phyloP scores from a whole-genome alignment of 2,329 filamentous ascomycete genomes.

The Fusarium odoratissimum region DNA sequence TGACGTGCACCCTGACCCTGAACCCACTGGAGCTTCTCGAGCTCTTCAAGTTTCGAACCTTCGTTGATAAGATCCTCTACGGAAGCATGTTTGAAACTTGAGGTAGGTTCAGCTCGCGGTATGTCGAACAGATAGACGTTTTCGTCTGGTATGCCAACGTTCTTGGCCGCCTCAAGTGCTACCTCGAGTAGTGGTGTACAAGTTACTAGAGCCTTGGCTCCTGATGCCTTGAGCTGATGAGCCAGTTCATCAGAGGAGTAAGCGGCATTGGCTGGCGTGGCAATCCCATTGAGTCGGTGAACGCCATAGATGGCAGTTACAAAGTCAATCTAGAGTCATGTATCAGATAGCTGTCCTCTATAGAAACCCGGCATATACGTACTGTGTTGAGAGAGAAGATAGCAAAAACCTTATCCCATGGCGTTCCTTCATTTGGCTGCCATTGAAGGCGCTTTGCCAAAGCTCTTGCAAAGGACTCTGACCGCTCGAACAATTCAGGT shows the following conservation, averaged over 20 bases:
- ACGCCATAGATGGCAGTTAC: conserved; percentile 79
- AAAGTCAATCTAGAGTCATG: conserved; percentile 71
- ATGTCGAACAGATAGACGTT: conserved; percentile 77
- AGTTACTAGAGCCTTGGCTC: conserved; percentile 77
- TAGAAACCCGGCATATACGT: conserved; percentile 14
- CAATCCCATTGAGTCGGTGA: conserved; percentile 77
- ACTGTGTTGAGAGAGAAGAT: conserved; percentile 84
- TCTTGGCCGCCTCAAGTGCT: conserved; percentile 71
- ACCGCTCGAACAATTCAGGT: conserved; percentile 71
- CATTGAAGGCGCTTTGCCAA: conserved; percentile 73
- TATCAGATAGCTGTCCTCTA: accelerated
- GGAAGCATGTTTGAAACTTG: conserved; percentile 63
- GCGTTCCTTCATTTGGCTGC: conserved; percentile 73
- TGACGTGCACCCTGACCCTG: conserved; percentile 74
- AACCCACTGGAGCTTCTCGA: conserved; percentile 65
- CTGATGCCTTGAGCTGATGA: conserved; percentile 76
- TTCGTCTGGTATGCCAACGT: conserved; percentile 69
- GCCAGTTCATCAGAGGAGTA: conserved; percentile 77
- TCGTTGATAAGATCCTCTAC: conserved; percentile 72
- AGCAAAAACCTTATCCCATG: conserved; percentile 84
- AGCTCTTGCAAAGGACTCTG: conserved; percentile 74
- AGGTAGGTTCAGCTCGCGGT: conserved; percentile 54
- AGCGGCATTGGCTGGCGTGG: conserved; percentile 78
- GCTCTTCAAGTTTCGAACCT: conserved; percentile 65
- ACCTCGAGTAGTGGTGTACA: conserved; percentile 73